Conservation (phyloP, 1,284 basidiomycete species). For the Neolentinus lepideus region DNA sequence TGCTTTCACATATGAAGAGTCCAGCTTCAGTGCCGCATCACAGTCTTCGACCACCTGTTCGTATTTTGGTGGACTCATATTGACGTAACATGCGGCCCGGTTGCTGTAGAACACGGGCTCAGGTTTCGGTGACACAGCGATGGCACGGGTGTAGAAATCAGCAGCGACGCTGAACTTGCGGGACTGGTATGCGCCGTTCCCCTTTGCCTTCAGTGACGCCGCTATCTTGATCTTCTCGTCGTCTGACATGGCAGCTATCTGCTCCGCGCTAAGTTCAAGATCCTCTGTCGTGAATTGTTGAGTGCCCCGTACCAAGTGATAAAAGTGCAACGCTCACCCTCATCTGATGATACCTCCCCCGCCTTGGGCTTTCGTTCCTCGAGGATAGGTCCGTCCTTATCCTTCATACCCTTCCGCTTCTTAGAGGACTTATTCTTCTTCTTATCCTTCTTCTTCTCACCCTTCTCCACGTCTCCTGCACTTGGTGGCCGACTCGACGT, state of each 20-base stretch:
- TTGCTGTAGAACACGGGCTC: conserved; percentile 97
- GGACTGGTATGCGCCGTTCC: conserved; percentile 84
- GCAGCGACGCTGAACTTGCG: conserved; percentile 77
- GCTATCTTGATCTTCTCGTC: conserved; percentile 65
- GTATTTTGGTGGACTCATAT: conserved; percentile 80
- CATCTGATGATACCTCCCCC: conserved; percentile 26
- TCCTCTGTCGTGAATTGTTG: conserved; percentile 19
- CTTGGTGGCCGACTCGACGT: conserved; percentile 29
- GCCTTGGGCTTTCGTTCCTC: conserved; percentile 54
- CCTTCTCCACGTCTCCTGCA: conserved; percentile 38
- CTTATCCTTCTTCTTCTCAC: conserved; percentile 43
- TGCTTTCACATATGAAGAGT: conserved; percentile 89
- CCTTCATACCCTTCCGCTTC: conserved; percentile 52
- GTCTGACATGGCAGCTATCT: conserved; percentile 48
- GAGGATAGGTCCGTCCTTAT: conserved; percentile 62
- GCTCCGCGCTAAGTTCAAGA: conserved; percentile 39
- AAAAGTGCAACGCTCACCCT: conserved; percentile 8
- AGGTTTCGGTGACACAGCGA: conserved; percentile 75
- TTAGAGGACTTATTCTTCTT: conserved; percentile 32
- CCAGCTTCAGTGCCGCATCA: conserved; percentile 81
- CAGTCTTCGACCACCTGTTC: conserved; percentile 90
- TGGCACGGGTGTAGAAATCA: conserved; percentile 88
- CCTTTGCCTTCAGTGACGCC: conserved; percentile 78
- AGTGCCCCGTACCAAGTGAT: neutral
- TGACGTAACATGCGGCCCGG: conserved; percentile 95